These are phyloP conservation scores for Nowakowskiella sp. DNA, from an alignment of 192 early-diverging fungal genomes.

Conservation along the genomic window DNA sequence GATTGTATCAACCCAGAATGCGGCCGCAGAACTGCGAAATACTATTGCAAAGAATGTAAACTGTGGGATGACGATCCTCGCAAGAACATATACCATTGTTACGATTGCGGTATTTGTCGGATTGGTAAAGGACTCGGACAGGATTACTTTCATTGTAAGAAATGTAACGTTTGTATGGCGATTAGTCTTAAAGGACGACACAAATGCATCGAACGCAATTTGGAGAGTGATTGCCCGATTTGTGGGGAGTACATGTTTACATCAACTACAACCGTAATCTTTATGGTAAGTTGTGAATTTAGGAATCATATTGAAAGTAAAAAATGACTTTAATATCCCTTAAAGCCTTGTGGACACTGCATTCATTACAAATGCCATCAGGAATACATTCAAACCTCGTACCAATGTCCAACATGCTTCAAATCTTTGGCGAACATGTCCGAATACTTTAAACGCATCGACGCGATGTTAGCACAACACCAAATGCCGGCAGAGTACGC, in stretches of 20 bases:
- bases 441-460: constrained; percentile 73
- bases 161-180: constrained; percentile 86
- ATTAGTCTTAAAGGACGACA: constrained; percentile 65
- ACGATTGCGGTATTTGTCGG: constrained; percentile 87
- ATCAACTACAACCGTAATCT: constrained; percentile 68
- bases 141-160: constrained; percentile 87
- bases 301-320: not conserved
- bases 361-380: constrained; percentile 83
- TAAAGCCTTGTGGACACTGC: constrained; percentile 79
- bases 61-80: constrained; percentile 79
- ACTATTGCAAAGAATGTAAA: constrained; percentile 86
- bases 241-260: constrained; percentile 95
- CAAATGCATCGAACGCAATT: constrained; percentile 81
- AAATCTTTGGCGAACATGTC: constrained; percentile 84
- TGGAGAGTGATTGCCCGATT: constrained; percentile 91
- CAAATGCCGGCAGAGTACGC: constrained; percentile 88
- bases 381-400: constrained; percentile 78
- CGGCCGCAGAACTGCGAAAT: constrained; percentile 50
- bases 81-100: constrained; percentile 89
- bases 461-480: constrained; percentile 66
- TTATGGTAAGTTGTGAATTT: constrained; percentile 55
- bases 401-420: constrained; percentile 91
- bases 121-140: constrained; percentile 67
- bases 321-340: not conserved
- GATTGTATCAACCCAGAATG: constrained; percentile 60